Conservation (phyloP, 192 early-diverging fungal genomes). For the Entomortierella parvispora region DNA sequence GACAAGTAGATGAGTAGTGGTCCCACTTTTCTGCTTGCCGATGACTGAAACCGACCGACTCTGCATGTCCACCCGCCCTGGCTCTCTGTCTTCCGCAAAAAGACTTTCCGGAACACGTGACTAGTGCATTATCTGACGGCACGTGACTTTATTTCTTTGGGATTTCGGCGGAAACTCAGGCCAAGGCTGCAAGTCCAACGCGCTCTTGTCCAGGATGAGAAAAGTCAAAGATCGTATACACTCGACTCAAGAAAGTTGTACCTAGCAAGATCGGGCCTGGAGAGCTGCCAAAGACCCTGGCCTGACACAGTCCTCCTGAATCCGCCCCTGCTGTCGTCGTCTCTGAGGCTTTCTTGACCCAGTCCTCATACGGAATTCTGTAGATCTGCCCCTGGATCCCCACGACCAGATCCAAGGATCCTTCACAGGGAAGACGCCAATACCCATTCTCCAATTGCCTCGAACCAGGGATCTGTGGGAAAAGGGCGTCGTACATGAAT, state of each 20-base stretch:
- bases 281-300: conserved; percentile 42
- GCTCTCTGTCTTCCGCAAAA: no score
- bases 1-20: neutral
- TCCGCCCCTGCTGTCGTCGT: neutral
- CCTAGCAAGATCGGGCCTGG: conserved; percentile 34
- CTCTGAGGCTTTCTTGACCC: conserved; percentile 26
- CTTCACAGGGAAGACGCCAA: conserved; percentile 38
- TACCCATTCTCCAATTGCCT: conserved; percentile 22
- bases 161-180: neutral
- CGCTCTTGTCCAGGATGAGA: conserved; percentile 26
- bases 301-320: conserved; percentile 21
- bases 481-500: conserved; percentile 18
- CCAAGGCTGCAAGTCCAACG: conserved; percentile 24
- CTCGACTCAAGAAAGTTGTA: conserved; percentile 22
- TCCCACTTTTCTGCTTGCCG: neutral
- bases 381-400: conserved; percentile 17
- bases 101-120: no score
- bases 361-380: conserved; percentile 32
- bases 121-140: no score
- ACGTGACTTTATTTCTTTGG: no score
- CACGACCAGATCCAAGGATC: conserved; percentile 8
- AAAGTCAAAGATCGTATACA: conserved; percentile 48
- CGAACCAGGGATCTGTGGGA: conserved; percentile 8
- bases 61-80: no score
- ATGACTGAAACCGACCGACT: no score